Percentiles rank a stretch among this genome's conserved stretches.
Evolutionary conservation across 495 filamentous ascomycete genomes (phyloP).

Genomic region (Penicillium dipodomyicola): DNA sequence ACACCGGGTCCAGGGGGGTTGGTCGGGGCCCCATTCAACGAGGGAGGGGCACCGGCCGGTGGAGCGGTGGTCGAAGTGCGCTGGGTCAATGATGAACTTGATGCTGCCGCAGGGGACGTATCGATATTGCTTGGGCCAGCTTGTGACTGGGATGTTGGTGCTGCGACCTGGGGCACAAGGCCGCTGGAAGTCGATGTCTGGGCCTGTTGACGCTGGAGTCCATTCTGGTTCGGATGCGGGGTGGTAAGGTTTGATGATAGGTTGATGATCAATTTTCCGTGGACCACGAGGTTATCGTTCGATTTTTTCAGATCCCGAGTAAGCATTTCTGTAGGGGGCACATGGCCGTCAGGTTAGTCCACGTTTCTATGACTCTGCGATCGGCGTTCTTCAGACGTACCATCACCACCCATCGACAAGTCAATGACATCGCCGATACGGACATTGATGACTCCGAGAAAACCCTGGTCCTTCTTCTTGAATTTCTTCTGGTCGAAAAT

Average conservation of each 20-base stretch:
- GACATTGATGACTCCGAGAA: conserved; percentile 96
- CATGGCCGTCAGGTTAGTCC: conserved; percentile 16
- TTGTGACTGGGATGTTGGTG: conserved; percentile 29
- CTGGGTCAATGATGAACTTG: conserved; percentile 39
- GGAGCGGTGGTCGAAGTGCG: conserved; percentile 41
- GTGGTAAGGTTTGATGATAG: conserved; percentile 80
- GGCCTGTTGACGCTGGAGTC: conserved; percentile 37
- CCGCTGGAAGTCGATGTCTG: conserved; percentile 42
- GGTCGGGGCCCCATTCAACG: conserved; percentile 20
- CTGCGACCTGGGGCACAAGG: conserved; percentile 39
- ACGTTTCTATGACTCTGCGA: conserved; percentile 1
- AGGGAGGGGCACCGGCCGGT: conserved; percentile 22
- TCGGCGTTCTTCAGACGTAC: conserved; percentile 51
- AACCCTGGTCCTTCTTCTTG: conserved; percentile 99
- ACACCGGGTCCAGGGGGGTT: conserved; percentile 45
- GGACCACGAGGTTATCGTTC: conserved; percentile 94
- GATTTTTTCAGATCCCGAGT: conserved; percentile 98
- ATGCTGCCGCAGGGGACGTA: conserved; percentile 28
- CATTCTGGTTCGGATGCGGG: conserved; percentile 50
- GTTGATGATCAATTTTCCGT: conserved; percentile 95
- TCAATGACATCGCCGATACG: conserved; percentile 92
- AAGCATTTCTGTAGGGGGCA: conserved; percentile 71
- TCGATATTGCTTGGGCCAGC: conserved; percentile 36
- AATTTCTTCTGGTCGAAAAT: conserved; percentile 99
- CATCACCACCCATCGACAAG: conserved; percentile 82